A percentile compares a stretch with the other conserved stretches of the same genome.
These are phyloP conservation scores for Cystobasidium ongulense DNA, from an alignment of 768 basidiomycete genomes.

Conservation along the genomic window DNA sequence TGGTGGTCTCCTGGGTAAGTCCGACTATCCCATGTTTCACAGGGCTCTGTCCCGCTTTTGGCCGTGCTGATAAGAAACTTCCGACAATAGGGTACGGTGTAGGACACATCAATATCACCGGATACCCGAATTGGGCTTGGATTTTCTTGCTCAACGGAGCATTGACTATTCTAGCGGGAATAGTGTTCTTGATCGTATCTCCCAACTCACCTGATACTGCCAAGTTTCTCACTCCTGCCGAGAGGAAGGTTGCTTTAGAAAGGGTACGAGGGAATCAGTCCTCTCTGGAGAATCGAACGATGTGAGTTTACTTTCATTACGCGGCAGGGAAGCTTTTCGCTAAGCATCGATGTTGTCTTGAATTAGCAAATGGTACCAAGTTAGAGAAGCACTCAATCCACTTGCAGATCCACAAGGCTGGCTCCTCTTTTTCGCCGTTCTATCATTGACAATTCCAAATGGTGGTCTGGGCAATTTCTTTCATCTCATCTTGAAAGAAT, in stretches of 20 bases:
- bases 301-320: background rate
- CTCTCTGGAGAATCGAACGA: background rate
- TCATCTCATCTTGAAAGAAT: constrained; percentile 24
- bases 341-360: background rate
- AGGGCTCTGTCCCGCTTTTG: background rate
- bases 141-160: constrained; percentile 29
- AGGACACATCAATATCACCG: constrained; percentile 5
- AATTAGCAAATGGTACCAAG: constrained; percentile 27
- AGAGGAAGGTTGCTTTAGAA: constrained; percentile 19
- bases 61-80: background rate
- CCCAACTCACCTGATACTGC: constrained; percentile 22
- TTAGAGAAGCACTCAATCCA: constrained; percentile 19
- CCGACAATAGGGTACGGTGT: constrained; percentile 3
- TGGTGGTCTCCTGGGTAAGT: constrained; percentile 17
- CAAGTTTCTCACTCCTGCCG: background rate
- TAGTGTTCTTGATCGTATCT: constrained; percentile 14
- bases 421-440: constrained; percentile 19
- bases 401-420: constrained; percentile 25
- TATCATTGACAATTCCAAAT: constrained; percentile 18
- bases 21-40: background rate
- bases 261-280: constrained; percentile 20
- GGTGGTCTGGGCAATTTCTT: constrained; percentile 24
- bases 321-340: background rate
- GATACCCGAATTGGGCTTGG: constrained; percentile 22
- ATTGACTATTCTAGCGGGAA: constrained; percentile 20